phyloP scores from a whole-genome alignment of 148 eudicot species.

The Selenicereus undatus region DNA sequence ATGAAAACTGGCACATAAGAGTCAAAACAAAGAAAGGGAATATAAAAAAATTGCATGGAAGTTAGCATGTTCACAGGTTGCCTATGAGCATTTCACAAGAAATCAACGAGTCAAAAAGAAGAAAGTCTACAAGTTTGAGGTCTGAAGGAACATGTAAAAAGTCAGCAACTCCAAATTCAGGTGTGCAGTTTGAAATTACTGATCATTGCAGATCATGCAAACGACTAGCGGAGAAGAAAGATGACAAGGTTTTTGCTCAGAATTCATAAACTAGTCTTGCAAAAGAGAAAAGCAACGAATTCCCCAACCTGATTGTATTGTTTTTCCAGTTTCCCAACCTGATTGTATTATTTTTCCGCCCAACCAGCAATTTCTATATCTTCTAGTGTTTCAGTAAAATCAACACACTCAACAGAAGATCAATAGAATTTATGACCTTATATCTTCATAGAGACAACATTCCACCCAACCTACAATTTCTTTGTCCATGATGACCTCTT shows the following conservation, averaged over 20 bases:
- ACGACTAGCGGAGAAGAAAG: conserved; percentile 25
- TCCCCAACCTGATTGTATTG: too few species aligned
- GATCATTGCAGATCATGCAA: conserved; percentile 72
- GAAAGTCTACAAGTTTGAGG: conserved; percentile 25
- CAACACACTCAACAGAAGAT: too few species aligned
- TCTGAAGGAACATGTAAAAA: conserved; percentile 29
- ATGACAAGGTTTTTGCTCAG: conserved; percentile 24
- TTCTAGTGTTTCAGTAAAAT: too few species aligned
- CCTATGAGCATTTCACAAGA: conserved; percentile 31
- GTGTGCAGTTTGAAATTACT: conserved; percentile 60
- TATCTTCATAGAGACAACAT: too few species aligned
- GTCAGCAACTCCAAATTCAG: conserved; percentile 32
- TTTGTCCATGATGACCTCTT: too few species aligned
- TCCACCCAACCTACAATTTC: too few species aligned
- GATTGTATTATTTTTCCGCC: too few species aligned
- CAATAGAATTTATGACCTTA: too few species aligned
- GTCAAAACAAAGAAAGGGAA: conserved; percentile 14
- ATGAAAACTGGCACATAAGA: conserved; percentile 56
- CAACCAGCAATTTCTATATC: too few species aligned
- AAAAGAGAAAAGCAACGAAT: conserved; percentile 33
- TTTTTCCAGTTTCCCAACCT: too few species aligned
- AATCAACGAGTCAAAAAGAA: conserved; percentile 52
- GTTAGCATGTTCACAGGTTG: too few species aligned
- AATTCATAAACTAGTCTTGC: conserved; percentile 20
- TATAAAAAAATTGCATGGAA: too few species aligned